These are phyloP conservation scores for Crithidia thermophila DNA, from an alignment of 208 protist genomes.

Conservation along the genomic window DNA sequence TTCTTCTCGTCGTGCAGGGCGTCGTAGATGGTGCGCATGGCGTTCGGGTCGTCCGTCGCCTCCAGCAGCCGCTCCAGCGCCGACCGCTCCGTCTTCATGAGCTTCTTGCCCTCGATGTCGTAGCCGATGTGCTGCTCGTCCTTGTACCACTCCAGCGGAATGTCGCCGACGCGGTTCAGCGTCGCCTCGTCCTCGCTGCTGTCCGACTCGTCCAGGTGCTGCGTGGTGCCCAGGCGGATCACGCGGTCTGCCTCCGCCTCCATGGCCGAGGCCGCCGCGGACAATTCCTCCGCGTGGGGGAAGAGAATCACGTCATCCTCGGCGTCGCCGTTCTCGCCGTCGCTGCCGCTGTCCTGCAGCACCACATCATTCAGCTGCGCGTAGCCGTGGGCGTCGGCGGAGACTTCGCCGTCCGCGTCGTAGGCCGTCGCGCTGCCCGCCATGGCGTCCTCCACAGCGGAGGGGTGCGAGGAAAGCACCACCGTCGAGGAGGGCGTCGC, in stretches of 20 bases:
- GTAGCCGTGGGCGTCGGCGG: conserved; percentile 26
- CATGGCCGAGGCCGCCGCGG: background rate
- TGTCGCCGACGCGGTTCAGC: conserved; percentile 93
- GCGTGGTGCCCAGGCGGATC: conserved; percentile 72
- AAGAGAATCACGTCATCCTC: conserved; percentile 75
- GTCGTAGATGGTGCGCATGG: conserved; percentile 93
- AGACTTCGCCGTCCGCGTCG: conserved; percentile 15
- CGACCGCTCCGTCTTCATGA: conserved; percentile 87
- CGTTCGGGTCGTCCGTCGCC: conserved; percentile 92
- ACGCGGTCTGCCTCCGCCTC: conserved; percentile 26
- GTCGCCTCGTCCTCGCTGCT: conserved; percentile 91
- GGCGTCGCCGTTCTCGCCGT: conserved; percentile 29
- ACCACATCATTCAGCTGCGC: conserved; percentile 68
- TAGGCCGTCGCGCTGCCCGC: conserved; percentile 1
- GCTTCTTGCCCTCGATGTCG: conserved; percentile 90
- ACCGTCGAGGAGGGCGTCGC: conserved; percentile 5
- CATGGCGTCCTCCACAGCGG: conserved; percentile 4
- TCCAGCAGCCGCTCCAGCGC: conserved; percentile 92
- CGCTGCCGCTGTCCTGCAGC: conserved; percentile 63
- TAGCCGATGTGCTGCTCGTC: conserved; percentile 94
- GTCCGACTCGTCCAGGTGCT: conserved; percentile 85
- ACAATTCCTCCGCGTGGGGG: conserved; percentile 78
- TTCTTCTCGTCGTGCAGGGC: conserved; percentile 91
- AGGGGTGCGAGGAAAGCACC: background rate
- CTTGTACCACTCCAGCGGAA: conserved; percentile 96